Base-by-base conservation (phyloP, 768 basidiomycete genomes). In the Termitomyces sp. region DNA sequence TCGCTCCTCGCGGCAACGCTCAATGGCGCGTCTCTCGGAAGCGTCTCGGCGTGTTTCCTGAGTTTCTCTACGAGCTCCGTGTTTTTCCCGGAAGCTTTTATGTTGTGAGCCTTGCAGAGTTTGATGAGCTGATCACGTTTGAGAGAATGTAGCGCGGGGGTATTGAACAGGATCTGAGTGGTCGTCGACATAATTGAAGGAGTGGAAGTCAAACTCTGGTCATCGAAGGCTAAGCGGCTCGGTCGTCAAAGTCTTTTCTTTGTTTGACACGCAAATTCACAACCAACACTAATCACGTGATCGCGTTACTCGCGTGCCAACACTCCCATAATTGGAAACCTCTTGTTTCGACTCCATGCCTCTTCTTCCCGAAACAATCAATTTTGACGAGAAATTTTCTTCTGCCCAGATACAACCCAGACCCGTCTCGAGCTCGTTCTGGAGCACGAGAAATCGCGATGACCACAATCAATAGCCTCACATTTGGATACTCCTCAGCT, bases 81-180 rank as follows among this genome's bases (percentile, higher is more conserved):
- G 63, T 87, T 93, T 80, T 92, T 93, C 19, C 92, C 91, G 17
- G 80, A 78, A 0, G 88, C 90, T 70, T 90, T 92, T 66, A 94
- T 77, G 0, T 83, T 77, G 68, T 94, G 89, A 31, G 86, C 81
- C 70, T 92, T 92, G 83, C 91, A 94, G 50, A 94, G 78, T 60
- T 89, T 90, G 53, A 90, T 79, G 42, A 93, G 87, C 66, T 94
- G 91, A 45, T 89, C 85, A 48, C 92, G 87, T 67, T 90, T 92
- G 42, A 94, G 81, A 21, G 90, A 87, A 66, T 91, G 84, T 29
- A 94, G 71, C 2, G 92, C 91, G 0, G 91, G 89, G 4, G 90
- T 90, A 70, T 93, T 90, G 73, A 89, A 90, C 11, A 93, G 72
- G 47, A 93, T 92, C 62, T 90, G 80, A 0, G 88, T 90, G 2